Base-by-base conservation (phyloP, 108 stramenopile species). In the Thalassiosira profunda region DNA sequence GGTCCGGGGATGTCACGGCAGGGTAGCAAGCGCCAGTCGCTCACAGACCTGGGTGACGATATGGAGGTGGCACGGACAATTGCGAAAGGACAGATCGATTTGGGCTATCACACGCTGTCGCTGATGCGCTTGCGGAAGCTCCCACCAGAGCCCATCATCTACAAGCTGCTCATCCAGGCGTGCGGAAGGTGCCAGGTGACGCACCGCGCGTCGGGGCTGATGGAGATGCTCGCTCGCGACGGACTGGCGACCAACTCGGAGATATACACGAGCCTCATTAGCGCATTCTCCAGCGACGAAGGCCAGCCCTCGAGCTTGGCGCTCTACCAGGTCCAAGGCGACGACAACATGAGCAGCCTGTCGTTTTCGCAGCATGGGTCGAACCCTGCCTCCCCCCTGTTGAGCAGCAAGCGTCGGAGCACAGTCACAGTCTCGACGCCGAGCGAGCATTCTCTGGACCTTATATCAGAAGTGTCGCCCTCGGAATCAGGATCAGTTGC, bases 141-240 rank as follows among this genome's bases (percentile, higher is more conserved):
- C 8, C 46, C 74, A 46, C 45, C 81, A 9, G 92, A 96, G 58
- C 66, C 84, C 3, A 85, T 90, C 47, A 80, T 74, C 3, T 92
- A 86, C 84, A 85, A 85, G 60, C 77, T 80, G 12, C 64, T 96
- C 31, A 96, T 96, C 76, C 90, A 90, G 30, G 90, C 95, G 1
- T 93, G 92, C 49, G 90, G 90, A 28, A 64, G 92, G 26, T 96
- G 95, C 63, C 90, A 90, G 0, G 84, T 90, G 57, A 72, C 90
- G 5, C 74, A 80, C 37, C 79, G 90, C 24, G 95, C 91, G 30
- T 60, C 80, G 10, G 70, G 84, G 53, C 71, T 96, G 46, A 84
- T 96, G 48, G 76, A 88, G 63, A 74, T 90, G 71, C 92, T 93
- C 90, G 86, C 83, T 30, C 70, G 83, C 40, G 88, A 92, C 35